Evolutionary conservation across 2,329 filamentous ascomycete species (phyloP), one percentile per base, ranked within the genome.

Genomic region (Penicillium glabrum): DNA sequence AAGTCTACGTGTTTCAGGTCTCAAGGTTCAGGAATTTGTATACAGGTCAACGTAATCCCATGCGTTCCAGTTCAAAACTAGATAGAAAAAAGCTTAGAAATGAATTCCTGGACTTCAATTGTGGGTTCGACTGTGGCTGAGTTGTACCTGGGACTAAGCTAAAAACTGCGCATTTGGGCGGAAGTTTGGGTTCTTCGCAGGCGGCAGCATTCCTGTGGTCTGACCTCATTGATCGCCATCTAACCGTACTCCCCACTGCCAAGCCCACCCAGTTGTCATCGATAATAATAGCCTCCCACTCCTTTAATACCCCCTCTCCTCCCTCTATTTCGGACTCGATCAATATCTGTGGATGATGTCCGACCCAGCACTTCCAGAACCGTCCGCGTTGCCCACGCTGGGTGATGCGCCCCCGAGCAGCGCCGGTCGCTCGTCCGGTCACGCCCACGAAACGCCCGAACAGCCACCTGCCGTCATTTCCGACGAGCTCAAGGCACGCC

Each of bases 401-500:
- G 60, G 63, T 41, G 70, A 72, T 66, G 66, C 65, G 62, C 68
- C 69, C 55, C 69, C 70, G 23, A 61, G 61, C 44, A 72, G 68
- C 61, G 66, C 67, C 62, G 70, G 66, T 58, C 69, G 64, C 61
- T 64, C 60, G 51, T 63, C 63, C 27, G 65, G 64, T 39, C 63
- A 65, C 35, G 60, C 61, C 23, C 39, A 23, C 19, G 39, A 41
- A 41, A 65, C 58, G 45, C 58, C 59, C 21, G 70, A 70, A 46
- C 57, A 57, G 37, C 64, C 62, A 46, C 57, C 65, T 33, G 63
- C 62, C 10, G 60, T 60, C 49, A 60, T 74, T 33, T 64, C 70
- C 45, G 68, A 72, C 26, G 75, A 76, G 61, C 57, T 74, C 56
- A 72, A 70, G 56, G 69, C 70, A 59, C 71, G 73, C 46, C 56